Base-by-base conservation (phyloP, 176 grass and related monocot species). In the Alopecurus myosuroides region DNA sequence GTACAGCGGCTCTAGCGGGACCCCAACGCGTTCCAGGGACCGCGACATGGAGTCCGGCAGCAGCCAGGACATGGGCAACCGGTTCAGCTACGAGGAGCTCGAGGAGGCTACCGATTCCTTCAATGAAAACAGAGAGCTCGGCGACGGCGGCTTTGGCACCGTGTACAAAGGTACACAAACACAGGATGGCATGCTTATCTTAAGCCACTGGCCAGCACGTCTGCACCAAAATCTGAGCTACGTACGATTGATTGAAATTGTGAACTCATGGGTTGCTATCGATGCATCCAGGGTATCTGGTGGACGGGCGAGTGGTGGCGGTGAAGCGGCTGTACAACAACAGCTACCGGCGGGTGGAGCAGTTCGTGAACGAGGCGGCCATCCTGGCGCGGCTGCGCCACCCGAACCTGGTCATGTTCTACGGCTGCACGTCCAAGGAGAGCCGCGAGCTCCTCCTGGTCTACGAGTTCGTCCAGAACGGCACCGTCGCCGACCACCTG, bases 401-500 rank as follows among this genome's bases (percentile, higher is more conserved):
- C 87, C 95, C 89, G 28, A 92, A 92, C 87, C 93, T 98, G 52
- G 93, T 98, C 30, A 86, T 60, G 65, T 92, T 98, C 80, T 98
- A 98, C 76, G 95, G 95, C 25, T 98, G 90, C 87, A 98, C 95
- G 23, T 94, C 95, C 44, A 88, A 88, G 70, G 87, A 60, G 26
- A 95, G 95, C 87, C 83, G 87, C 9, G 93, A 95, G 85, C 91
- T 95, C 11, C 85, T 98, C 63, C 93, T 98, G 63, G 95, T 98
- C 36, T 98, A 98, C 42, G 95, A 98, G 87, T 95, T 91, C 87
- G 86, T 98, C 0, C 65, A 89, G 66, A 95, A 98, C 48, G 95
- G 95, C 48, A 98, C 95, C 3, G 76, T 98, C 0, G 95, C 95
- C 3, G 95, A 98, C 77, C 95, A 98, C 86, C 92, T 98, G 49